These are phyloP conservation scores for Penicillium cinerascens DNA, from an alignment of 495 filamentous ascomycete genomes.

Conservation along the genomic window DNA sequence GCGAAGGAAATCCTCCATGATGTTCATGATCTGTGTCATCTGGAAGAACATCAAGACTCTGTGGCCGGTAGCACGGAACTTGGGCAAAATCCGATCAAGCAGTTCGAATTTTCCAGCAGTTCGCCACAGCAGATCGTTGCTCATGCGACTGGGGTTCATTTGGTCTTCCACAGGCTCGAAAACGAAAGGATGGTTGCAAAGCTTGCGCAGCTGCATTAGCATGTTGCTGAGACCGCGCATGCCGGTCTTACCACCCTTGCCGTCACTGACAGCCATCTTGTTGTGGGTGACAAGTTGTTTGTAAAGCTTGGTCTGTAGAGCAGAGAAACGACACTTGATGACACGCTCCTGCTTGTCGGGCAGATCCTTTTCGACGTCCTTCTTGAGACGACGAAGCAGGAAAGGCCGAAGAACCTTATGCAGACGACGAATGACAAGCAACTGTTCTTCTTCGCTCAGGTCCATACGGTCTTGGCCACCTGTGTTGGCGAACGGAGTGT, in stretches of 20 bases:
- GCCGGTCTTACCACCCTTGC: slow-evolving; percentile 91
- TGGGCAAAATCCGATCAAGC: slow-evolving; percentile 86
- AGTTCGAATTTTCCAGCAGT: slow-evolving; percentile 97
- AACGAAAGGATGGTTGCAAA: slow-evolving; percentile 98
- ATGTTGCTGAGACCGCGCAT: slow-evolving; percentile 97
- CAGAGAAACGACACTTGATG: slow-evolving; percentile 97
- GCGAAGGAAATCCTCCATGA: slow-evolving; percentile 98
- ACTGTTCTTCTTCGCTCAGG: slow-evolving; percentile 96
- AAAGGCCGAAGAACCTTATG: slow-evolving; percentile 98
- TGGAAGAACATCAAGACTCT: slow-evolving; percentile 99
- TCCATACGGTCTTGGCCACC: slow-evolving; percentile 98
- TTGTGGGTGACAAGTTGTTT: slow-evolving; percentile 95
- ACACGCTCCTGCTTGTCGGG: slow-evolving; percentile 98
- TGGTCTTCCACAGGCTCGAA: slow-evolving; percentile 97
- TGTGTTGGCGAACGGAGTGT: slow-evolving; percentile 97
- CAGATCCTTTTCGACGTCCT: slow-evolving; percentile 97
- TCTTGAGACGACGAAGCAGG: slow-evolving; percentile 96
- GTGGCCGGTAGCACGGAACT: slow-evolving; percentile 85
- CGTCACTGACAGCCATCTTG: slow-evolving; percentile 88
- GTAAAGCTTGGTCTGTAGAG: slow-evolving; percentile 88
- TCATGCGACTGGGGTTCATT: slow-evolving; percentile 84
- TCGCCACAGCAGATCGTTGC: slow-evolving; percentile 92
- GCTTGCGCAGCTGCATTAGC: slow-evolving; percentile 98
- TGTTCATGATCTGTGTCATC: slow-evolving; percentile 99
- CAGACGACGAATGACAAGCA: slow-evolving; percentile 95